Base-by-base conservation (phyloP, 352 stramenopile species). In the Globisporangium yorkense region DNA sequence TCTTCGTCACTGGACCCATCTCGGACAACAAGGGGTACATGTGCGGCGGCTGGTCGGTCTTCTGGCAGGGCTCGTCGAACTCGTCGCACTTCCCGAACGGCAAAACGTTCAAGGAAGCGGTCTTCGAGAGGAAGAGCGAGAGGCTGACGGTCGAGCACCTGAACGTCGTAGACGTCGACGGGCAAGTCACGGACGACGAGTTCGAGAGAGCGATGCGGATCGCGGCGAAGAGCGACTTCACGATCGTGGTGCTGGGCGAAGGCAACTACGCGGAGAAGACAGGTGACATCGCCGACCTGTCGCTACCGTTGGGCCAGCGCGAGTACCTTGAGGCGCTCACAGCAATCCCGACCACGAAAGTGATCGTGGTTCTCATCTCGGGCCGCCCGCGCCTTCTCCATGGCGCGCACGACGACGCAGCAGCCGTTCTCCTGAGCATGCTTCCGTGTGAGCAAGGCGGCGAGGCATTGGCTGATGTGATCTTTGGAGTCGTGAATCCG, bases 381-480 rank as follows among this genome's bases (percentile, higher is more conserved):
- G 86, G 84, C 0, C 73, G 86, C 1, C 80, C 83, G 2, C 66
- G 86, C 1, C 66, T 92, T 21, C 70, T 96, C 9, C 46, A 72
- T 21, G 70, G 59, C 21, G 64, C 73, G 0, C 74, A 87, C 33
- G 48, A 73, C 5, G 51, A 72, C 18, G 80, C 74, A 0, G 59
- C 78, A 13, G 86, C 84, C 3, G 75, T 94, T 24, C 18, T 96
- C 1, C 49, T 85, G 48, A 88, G 80, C 43, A 82, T 88, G 56
- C 48, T 96, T 21, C 83, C 82, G 2, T 92, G 88, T 37, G 80
- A 92, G 49, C 73, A 84, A 57, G 88, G 88, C n/a, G 88, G 86
- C 1, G 56, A 88, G 58, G 84, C 83, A 1, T 58, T 96, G 8
- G 71, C 77, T 0, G 75, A 92, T 21, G 62, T 95, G 4, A 47